phyloP scores from a whole-genome alignment of 2,329 filamentous ascomycete genomes.

The Gnomoniopsis smithogilvyi region DNA sequence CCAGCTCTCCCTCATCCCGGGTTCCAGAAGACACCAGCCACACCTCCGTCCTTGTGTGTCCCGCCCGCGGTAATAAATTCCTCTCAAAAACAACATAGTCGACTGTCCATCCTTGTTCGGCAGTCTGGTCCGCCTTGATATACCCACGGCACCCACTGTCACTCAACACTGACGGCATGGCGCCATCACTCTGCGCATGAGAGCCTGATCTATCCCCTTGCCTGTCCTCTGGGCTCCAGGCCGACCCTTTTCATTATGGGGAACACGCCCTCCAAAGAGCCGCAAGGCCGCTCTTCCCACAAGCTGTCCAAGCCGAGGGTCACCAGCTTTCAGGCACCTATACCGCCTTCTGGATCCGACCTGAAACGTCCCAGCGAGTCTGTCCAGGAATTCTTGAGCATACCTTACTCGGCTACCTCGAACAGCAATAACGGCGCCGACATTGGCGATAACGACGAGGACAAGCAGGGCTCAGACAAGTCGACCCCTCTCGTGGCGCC shows the following conservation, averaged over 20 bases:
- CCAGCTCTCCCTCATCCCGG: too few species aligned
- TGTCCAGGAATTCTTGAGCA: constrained; percentile 10
- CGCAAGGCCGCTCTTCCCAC: constrained; percentile 13
- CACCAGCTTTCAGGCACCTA: constrained; percentile 1
- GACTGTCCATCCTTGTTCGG: not conserved
- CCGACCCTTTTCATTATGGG: constrained; percentile 14
- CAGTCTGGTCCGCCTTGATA: not conserved
- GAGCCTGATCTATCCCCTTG: constrained; percentile 1
- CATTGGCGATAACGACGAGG: not conserved
- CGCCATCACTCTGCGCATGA: constrained; percentile 13
- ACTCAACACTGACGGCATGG: constrained; percentile 14
- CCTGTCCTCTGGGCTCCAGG: constrained; percentile 3
- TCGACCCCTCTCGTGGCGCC: constrained; percentile 5
- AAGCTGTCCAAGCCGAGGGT: constrained; percentile 15
- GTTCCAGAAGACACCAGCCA: not conserved
- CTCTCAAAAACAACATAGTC: not conserved
- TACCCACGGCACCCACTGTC: not conserved
- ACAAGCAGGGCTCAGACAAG: constrained; percentile 22
- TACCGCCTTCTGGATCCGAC: not conserved
- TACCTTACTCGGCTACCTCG: constrained; percentile 14
- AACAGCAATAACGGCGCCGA: not conserved
- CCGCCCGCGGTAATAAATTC: not conserved
- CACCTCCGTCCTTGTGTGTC: too few species aligned
- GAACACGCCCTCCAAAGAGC: constrained; percentile 15
- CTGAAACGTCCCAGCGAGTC: not conserved